Percentiles rank a stretch among this genome's conserved stretches.
phyloP scores from a whole-genome alignment of 1,284 basidiomycete species.

The Stygiomarasmius scandens region DNA sequence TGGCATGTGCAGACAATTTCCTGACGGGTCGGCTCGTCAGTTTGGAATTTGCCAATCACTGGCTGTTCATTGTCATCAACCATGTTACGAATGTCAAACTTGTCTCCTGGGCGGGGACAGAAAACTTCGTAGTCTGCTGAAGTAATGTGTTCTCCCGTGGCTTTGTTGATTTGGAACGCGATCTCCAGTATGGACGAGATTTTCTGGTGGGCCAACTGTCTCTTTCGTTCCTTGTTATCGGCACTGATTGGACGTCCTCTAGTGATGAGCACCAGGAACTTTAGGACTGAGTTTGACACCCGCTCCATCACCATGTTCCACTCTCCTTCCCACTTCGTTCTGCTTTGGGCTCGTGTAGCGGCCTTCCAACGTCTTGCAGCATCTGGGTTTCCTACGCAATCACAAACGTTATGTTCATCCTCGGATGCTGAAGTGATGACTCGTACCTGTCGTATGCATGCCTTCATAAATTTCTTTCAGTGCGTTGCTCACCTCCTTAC shows the following conservation, averaged over 20 bases:
- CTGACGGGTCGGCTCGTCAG: neutral
- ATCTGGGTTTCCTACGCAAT: neutral
- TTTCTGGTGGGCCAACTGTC: neutral
- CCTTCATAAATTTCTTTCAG: neutral
- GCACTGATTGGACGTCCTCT: neutral
- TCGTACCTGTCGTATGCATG: neutral
- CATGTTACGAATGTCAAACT: neutral
- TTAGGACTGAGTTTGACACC: neutral
- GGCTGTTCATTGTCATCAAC: neutral
- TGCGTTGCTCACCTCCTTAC: neutral
- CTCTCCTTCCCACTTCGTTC: neutral
- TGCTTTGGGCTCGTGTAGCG: neutral
- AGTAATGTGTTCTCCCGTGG: neutral
- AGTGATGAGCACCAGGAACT: neutral
- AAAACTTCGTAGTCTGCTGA: neutral
- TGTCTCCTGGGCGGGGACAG: neutral
- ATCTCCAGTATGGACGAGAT: neutral
- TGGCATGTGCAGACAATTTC: neutral
- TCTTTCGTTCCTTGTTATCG: neutral
- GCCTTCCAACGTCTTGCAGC: neutral
- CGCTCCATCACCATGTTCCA: neutral
- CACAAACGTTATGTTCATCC: neutral
- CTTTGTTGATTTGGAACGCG: neutral
- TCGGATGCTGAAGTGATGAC: neutral
- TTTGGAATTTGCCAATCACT: neutral